These are phyloP conservation scores for Aphanomyces astaci DNA, from an alignment of 352 stramenopile genomes.

Conservation along the genomic window DNA sequence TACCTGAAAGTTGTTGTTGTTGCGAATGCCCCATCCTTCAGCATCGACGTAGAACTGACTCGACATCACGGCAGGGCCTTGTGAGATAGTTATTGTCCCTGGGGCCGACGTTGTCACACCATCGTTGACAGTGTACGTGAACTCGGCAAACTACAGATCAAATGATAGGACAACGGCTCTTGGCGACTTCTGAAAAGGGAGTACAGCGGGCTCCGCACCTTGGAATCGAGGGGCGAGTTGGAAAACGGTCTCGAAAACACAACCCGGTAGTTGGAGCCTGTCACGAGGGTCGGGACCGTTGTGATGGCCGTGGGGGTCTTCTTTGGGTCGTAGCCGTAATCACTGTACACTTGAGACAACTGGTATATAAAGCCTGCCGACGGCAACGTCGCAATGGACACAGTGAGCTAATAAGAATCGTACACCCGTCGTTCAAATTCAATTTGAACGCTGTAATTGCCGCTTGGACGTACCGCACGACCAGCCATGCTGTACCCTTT, in stretches of 20 bases:
- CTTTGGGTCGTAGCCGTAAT: conserved; percentile 87
- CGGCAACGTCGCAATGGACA: conserved; percentile 79
- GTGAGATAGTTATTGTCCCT: conserved; percentile 73
- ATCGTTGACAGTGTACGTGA: conserved; percentile 81
- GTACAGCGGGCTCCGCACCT: conserved; percentile 29
- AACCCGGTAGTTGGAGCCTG: conserved; percentile 77
- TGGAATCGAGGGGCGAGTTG: conserved; percentile 44
- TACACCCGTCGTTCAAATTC: no score
- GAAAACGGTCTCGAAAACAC: conserved; percentile 73
- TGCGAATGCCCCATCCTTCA: conserved; percentile 73
- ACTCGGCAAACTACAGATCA: conserved; percentile 60
- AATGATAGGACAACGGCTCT: background rate
- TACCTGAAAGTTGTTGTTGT: conserved; percentile 40
- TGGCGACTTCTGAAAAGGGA: background rate
- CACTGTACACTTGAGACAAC: conserved; percentile 80
- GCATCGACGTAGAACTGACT: conserved; percentile 72
- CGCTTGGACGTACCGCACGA: conserved; percentile 14
- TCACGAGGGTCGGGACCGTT: conserved; percentile 47
- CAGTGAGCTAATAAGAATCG: conserved; percentile 37
- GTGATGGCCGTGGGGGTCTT: conserved; percentile 46
- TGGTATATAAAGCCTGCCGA: conserved; percentile 80
- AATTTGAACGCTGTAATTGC: background rate
- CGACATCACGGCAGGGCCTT: conserved; percentile 54
- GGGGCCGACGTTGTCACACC: conserved; percentile 46
- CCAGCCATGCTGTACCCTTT: conserved; percentile 55